These are phyloP conservation scores for Pseudoneurospora amorphoporcata DNA, from an alignment of 495 filamentous ascomycete genomes.

Conservation along the genomic window DNA sequence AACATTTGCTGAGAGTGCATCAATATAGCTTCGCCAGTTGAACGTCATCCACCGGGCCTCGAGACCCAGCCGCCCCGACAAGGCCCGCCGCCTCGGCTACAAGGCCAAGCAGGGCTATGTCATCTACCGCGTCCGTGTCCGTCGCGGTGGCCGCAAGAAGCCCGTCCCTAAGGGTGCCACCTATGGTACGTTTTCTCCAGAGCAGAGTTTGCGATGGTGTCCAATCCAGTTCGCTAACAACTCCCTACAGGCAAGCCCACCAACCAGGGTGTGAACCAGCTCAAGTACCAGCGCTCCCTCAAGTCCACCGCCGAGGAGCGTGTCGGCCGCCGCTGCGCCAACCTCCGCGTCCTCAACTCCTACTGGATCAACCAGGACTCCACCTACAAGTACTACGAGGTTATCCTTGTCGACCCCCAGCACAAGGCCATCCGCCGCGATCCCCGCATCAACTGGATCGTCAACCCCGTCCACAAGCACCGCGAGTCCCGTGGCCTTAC, in stretches of 20 bases:
- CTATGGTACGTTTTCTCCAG: constrained; percentile 56
- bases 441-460: constrained; percentile 99
- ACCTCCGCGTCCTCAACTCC: constrained; percentile 97
- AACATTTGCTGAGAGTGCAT: constrained; percentile 99
- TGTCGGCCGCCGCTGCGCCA: constrained; percentile 96
- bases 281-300: constrained; percentile 99
- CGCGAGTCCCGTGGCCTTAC: constrained; percentile 95
- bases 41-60: constrained; percentile 99
- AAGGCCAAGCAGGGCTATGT: constrained; percentile 99
- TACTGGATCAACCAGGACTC: constrained; percentile 99
- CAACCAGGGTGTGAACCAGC: constrained; percentile 99
- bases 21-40: constrained; percentile 98
- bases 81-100: constrained; percentile 98
- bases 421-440: constrained; percentile 99
- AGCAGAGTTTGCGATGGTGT: background rate
- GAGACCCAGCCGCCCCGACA: constrained; percentile 95
- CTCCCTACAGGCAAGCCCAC: constrained; percentile 78
- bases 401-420: constrained; percentile 98
- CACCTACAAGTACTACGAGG: constrained; percentile 99
- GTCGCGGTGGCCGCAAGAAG: constrained; percentile 93
- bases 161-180: constrained; percentile 97
- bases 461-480: constrained; percentile 99
- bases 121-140: constrained; percentile 96
- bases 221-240: constrained; percentile 9
- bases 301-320: constrained; percentile 97